Conservation (phyloP, 2,329 filamentous ascomycete species). For the Colletotrichum tanaceti region DNA sequence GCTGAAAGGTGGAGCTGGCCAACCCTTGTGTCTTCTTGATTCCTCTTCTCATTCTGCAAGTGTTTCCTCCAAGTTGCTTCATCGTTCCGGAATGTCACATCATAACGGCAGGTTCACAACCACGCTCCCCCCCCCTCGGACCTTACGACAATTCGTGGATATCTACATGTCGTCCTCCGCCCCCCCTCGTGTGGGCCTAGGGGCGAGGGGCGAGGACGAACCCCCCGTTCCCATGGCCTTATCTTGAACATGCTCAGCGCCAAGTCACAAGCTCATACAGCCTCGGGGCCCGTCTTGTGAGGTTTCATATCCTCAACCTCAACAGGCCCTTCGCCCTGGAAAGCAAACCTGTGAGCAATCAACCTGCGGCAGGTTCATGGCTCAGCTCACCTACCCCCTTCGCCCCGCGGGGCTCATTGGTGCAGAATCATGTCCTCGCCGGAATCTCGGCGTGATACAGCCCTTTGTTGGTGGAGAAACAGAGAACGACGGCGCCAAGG, state of each 20-base stretch:
- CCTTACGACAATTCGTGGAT: conserved; percentile 33
- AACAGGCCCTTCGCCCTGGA: conserved; percentile 1
- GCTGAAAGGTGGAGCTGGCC: conserved; percentile 24
- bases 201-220: not conserved
- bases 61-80: conserved; percentile 18
- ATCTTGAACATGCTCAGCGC: conserved; percentile 12
- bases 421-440: conserved; percentile 21
- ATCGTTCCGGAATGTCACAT: conserved; percentile 8
- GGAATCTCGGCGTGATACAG: not conserved
- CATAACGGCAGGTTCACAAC: conserved; percentile 9
- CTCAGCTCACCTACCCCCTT: not conserved
- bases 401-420: conserved; percentile 1
- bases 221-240: conserved; percentile 5
- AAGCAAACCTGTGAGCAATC: conserved; percentile 21
- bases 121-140: not conserved
- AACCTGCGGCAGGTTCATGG: conserved; percentile 16
- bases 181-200: conserved; percentile 8
- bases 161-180: conserved; percentile 12
- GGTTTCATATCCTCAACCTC: conserved; percentile 13
- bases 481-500: conserved; percentile 16
- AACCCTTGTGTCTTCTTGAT: conserved; percentile 6
- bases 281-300: conserved; percentile 7
- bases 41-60: conserved; percentile 18
- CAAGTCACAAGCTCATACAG: conserved; percentile 1
- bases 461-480: conserved; percentile 39